Evolutionary conservation across 2,329 filamentous ascomycete species (phyloP).

Genomic region (Penicillium decumbens): DNA sequence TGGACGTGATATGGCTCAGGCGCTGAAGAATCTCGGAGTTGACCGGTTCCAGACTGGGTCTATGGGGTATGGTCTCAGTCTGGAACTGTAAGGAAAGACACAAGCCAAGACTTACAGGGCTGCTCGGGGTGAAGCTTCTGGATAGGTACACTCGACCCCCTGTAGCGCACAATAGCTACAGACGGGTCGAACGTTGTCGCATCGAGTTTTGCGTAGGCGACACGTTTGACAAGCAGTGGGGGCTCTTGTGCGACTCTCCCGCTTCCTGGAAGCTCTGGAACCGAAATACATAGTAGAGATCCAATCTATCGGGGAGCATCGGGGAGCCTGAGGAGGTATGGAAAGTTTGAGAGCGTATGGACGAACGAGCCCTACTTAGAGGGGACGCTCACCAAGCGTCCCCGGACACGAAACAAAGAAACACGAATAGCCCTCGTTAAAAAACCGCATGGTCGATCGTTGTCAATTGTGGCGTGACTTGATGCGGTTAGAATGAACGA

Average conservation of each 20-base stretch:
- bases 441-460: conserved; percentile 1
- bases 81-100: background rate
- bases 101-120: conserved; percentile 18
- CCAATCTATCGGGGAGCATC: conserved; percentile 14
- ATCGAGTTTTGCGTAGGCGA: conserved; percentile 24
- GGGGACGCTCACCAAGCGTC: background rate
- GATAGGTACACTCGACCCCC: conserved; percentile 22
- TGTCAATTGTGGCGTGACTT: conserved; percentile 12
- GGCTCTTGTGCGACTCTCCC: conserved; percentile 24
- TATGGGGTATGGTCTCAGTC: background rate
- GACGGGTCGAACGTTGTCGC: conserved; percentile 21
- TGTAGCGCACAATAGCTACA: conserved; percentile 25
- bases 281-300: conserved; percentile 16
- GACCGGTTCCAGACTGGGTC: conserved; percentile 15
- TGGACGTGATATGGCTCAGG: conserved; percentile 18
- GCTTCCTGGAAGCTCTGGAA: conserved; percentile 15
- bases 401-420: conserved; percentile 14
- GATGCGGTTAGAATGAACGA: conserved; percentile 6
- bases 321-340: conserved; percentile 15
- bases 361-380: conserved; percentile 7
- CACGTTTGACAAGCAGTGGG: conserved; percentile 26
- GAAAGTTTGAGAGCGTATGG: conserved; percentile 8
- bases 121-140: conserved; percentile 18
- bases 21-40: conserved; percentile 22
- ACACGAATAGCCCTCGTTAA: background rate